Percentiles rank a stretch among this genome's conserved stretches.
phyloP scores from a whole-genome alignment of 371 early-diverging fungal genomes.

The Phascolomyces articulosus region DNA sequence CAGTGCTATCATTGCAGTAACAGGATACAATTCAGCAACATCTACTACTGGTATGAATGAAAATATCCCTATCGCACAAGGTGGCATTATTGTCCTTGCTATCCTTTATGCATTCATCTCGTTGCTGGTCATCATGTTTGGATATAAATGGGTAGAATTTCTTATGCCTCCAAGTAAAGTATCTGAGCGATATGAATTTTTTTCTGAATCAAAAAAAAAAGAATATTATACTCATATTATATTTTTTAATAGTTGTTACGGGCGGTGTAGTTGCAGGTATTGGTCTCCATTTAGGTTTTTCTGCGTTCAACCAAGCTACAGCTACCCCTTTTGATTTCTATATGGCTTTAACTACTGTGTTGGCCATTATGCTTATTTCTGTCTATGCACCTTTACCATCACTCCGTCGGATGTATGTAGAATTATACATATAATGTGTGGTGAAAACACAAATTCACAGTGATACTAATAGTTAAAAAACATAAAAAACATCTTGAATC shows the following conservation, averaged over 20 bases:
- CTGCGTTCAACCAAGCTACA: conserved; percentile 53
- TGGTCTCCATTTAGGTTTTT: conserved; percentile 54
- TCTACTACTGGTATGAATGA: conserved; percentile 11
- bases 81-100: conserved; percentile 59
- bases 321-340: conserved; percentile 53
- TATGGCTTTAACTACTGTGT: conserved; percentile 56
- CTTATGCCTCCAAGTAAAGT: conserved; percentile 65
- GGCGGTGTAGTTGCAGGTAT: conserved; percentile 63
- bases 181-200: too few relatives aligned
- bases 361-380: conserved; percentile 48
- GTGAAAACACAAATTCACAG: too few relatives aligned
- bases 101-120: conserved; percentile 47
- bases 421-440: too few relatives aligned
- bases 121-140: conserved; percentile 46
- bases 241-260: too few relatives aligned
- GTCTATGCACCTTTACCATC: conserved; percentile 45
- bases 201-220: too few relatives aligned
- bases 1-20: conserved; percentile 52
- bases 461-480: too few relatives aligned
- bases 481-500: too few relatives aligned
- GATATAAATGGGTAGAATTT: conserved; percentile 55
- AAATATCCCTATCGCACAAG: conserved; percentile 47
- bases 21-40: conserved; percentile 46
- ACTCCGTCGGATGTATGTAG: conserved; percentile 18
- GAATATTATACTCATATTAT: too few relatives aligned